A percentile compares a stretch with the other conserved stretches of the same genome.
Evolutionary conservation across 371 early-diverging fungal species (phyloP).

Genomic region (Nosema muscidifuracis): DNA sequence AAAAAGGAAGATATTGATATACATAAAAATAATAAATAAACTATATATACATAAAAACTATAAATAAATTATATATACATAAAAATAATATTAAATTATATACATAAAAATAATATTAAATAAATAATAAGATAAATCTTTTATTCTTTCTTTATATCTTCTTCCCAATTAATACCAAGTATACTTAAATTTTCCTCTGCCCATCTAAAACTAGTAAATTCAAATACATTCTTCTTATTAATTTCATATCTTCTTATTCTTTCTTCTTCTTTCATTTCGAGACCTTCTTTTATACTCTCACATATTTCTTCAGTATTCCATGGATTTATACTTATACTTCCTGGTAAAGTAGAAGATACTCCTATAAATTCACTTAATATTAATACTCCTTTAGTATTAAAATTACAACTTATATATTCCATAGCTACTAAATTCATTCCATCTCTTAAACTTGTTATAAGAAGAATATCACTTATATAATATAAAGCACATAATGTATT

Average conservation of each 20-base stretch:
- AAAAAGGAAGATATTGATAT: too few relatives aligned
- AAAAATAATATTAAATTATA: too few relatives aligned
- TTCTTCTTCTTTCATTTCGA: slow-evolving; percentile 75
- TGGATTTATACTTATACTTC: slow-evolving; percentile 88
- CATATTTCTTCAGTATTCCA: slow-evolving; percentile 93
- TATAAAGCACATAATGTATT: slow-evolving; percentile 89
- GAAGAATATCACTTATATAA: slow-evolving; percentile 82
- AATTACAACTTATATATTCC: slow-evolving; percentile 84
- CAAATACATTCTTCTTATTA: slow-evolving; percentile 79
- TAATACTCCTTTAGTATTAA: slow-evolving; percentile 82
- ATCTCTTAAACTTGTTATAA: slow-evolving; percentile 91
- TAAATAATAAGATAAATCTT: neutral
- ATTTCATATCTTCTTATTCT: slow-evolving; percentile 76
- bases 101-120: too few relatives aligned
- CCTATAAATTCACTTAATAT: slow-evolving; percentile 97
- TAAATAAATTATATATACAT: neutral
- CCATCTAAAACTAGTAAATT: slow-evolving; percentile 96
- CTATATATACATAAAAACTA: neutral
- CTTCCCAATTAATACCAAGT: slow-evolving; percentile 22
- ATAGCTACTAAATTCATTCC: slow-evolving; percentile 98
- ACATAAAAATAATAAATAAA: neutral
- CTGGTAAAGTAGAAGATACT: slow-evolving; percentile 89
- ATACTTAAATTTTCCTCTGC: slow-evolving; percentile 63
- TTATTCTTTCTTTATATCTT: slow-evolving; percentile 1
- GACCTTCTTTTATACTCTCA: slow-evolving; percentile 75